Percentiles rank a stretch among this genome's conserved stretches.
These are phyloP conservation scores for Ophiocordyceps camponoti-rufipedis DNA, from an alignment of 2,329 filamentous ascomycete genomes.

Conservation along the genomic window DNA sequence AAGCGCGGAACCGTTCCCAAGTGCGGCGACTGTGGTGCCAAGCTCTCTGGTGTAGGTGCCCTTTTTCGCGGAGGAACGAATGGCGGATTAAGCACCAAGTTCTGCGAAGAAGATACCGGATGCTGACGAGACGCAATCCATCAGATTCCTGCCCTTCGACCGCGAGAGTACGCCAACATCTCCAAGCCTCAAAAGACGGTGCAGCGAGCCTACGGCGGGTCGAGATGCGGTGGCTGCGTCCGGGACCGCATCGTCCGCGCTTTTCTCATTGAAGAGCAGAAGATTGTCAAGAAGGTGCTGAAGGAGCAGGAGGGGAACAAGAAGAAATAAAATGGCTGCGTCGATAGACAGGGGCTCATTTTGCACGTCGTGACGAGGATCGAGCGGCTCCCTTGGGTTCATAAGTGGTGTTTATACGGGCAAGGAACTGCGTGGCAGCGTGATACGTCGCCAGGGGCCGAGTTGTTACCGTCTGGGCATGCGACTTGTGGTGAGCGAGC, in stretches of 20 bases:
- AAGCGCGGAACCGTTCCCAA: slow-evolving; percentile 97
- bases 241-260: slow-evolving; percentile 95
- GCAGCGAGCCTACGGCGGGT: slow-evolving; percentile 94
- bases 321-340: slow-evolving; percentile 43
- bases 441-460: slow-evolving; percentile 16
- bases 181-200: slow-evolving; percentile 99
- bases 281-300: slow-evolving; percentile 99
- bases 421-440: slow-evolving; percentile 30
- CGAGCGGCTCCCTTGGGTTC: slow-evolving; percentile 8
- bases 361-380: slow-evolving; percentile 15
- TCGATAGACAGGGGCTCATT: slow-evolving; percentile 11
- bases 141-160: slow-evolving; percentile 87
- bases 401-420: slow-evolving; percentile 16
- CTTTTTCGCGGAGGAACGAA: slow-evolving; percentile 1
- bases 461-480: slow-evolving; percentile 25
- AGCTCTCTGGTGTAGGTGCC: slow-evolving; percentile 87
- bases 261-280: slow-evolving; percentile 99
- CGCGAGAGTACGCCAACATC: slow-evolving; percentile 92
- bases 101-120: neutral
- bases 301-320: slow-evolving; percentile 83
- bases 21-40: slow-evolving; percentile 97
- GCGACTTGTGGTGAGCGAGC: slow-evolving; percentile 25
- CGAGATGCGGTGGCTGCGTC: slow-evolving; percentile 96
- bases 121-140: slow-evolving; percentile 4
- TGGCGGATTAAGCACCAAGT: too few relatives aligned